Conservation (phyloP, 2,329 filamentous ascomycete genomes). For the Aspergillus ibericus region DNA sequence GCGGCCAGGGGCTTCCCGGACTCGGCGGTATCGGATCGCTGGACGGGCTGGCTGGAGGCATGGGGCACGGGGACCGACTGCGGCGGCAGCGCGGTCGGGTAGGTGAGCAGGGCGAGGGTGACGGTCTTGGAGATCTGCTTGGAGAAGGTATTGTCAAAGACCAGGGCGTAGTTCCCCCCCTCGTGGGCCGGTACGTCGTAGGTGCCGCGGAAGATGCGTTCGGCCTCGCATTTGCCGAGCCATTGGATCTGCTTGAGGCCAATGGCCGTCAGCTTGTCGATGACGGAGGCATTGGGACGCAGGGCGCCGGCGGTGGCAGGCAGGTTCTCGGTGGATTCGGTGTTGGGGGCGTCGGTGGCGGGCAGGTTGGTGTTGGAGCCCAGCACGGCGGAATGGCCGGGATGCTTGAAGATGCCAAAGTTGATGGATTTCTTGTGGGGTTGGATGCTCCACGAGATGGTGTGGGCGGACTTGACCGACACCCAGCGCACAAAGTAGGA, state of each 20-base stretch:
- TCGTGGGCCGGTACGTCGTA: constrained; percentile 74
- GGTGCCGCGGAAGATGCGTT: constrained; percentile 89
- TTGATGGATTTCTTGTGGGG: constrained; percentile 98
- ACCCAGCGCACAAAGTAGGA: constrained; percentile 99
- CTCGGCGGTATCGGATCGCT: constrained; percentile 52
- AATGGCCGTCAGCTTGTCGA: constrained; percentile 63
- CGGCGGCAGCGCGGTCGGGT: constrained; percentile 68
- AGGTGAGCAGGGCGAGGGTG: constrained; percentile 91
- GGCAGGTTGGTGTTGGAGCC: constrained; percentile 42
- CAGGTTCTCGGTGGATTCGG: constrained; percentile 39
- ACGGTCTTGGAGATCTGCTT: constrained; percentile 93
- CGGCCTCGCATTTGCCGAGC: constrained; percentile 93
- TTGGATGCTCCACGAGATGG: constrained; percentile 96
- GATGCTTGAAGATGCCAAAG: constrained; percentile 97
- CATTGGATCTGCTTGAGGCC: constrained; percentile 68
- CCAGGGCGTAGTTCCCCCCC: constrained; percentile 90
- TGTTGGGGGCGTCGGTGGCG: constrained; percentile 43
- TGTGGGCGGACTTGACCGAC: constrained; percentile 83
- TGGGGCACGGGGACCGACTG: constrained; percentile 46
- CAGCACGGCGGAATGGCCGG: constrained; percentile 64
- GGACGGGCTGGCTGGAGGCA: constrained; percentile 42
- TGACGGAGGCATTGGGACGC: constrained; percentile 68
- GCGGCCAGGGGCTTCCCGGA: constrained; percentile 45
- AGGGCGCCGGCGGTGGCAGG: constrained; percentile 37
- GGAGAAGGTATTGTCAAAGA: constrained; percentile 98